Percentiles rank a stretch among this genome's conserved stretches.
Evolutionary conservation across 169 alveolate species (phyloP).

Genomic region (Plasmodium malariae): DNA sequence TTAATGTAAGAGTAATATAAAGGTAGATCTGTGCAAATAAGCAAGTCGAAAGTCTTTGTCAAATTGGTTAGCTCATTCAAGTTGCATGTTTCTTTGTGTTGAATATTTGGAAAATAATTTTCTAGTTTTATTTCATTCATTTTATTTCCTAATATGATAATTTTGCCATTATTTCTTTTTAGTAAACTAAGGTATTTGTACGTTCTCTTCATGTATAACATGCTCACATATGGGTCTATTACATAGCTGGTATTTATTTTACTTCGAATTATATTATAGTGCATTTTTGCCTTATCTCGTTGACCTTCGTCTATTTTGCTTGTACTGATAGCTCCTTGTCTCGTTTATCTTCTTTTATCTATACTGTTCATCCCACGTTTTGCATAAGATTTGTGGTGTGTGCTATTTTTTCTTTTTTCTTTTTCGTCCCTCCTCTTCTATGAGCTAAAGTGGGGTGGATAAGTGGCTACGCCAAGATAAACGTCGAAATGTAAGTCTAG

Average conservation of each 20-base stretch:
- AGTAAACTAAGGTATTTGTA: conserved; percentile 79
- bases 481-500: no score
- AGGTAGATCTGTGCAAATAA: conserved; percentile 83
- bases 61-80: conserved; percentile 79
- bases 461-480: no score
- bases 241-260: conserved; percentile 82
- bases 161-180: conserved; percentile 81
- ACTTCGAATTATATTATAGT: conserved; percentile 71
- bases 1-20: conserved; percentile 79
- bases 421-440: no score
- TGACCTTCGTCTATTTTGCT: no score
- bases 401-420: no score
- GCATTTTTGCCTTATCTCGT: no score
- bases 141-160: conserved; percentile 81
- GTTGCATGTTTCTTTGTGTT: conserved; percentile 45
- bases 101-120: conserved; percentile 32
- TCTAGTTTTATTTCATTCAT: conserved; percentile 70
- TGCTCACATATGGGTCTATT: conserved; percentile 83
- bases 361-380: no score
- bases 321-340: no score
- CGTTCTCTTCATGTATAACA: conserved; percentile 82
- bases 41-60: conserved; percentile 79
- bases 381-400: no score
- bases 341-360: no score
- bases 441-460: no score